These are phyloP conservation scores for Vitis labrusca DNA, from an alignment of 164 flowering plant genomes.

Conservation along the genomic window DNA sequence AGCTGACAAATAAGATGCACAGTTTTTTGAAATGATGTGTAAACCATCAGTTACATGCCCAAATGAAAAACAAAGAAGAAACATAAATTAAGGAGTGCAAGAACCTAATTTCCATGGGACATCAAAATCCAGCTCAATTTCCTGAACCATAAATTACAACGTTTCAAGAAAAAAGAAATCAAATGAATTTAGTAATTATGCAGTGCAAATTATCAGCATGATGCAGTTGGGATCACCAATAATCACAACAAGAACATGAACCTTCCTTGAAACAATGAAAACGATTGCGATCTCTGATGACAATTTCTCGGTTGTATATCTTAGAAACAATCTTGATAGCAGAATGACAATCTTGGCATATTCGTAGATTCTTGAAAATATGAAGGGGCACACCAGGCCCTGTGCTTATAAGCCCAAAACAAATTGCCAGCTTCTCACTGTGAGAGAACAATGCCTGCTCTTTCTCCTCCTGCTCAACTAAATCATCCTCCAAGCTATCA, in stretches of 20 bases:
- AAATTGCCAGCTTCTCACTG: constrained; percentile 64
- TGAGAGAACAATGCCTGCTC: constrained; percentile 56
- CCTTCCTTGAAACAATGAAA: constrained; percentile 63
- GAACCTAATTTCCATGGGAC: too few species aligned
- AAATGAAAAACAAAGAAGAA: too few species aligned
- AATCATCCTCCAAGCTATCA: constrained; percentile 15
- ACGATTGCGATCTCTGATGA: constrained; percentile 55
- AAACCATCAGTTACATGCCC: too few species aligned
- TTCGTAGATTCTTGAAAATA: constrained; percentile 60
- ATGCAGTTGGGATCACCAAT: constrained; percentile 36
- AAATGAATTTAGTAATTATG: too few species aligned
- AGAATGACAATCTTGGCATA: constrained; percentile 67
- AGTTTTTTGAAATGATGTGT: too few species aligned
- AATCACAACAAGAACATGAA: constrained; percentile 61
- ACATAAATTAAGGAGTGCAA: too few species aligned
- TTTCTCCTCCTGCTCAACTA: constrained; percentile 43
- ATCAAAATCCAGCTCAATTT: too few species aligned
- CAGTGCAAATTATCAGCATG: too few species aligned
- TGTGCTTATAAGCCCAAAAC: constrained; percentile 57
- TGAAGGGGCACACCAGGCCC: constrained; percentile 37
- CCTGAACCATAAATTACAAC: too few species aligned
- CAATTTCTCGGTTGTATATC: constrained; percentile 44
- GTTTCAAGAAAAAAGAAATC: too few species aligned
- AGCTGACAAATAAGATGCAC: too few species aligned
- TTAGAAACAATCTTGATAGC: constrained; percentile 49